Base-by-base conservation (phyloP, 306 rosid species). In the Vigna mungo region DNA sequence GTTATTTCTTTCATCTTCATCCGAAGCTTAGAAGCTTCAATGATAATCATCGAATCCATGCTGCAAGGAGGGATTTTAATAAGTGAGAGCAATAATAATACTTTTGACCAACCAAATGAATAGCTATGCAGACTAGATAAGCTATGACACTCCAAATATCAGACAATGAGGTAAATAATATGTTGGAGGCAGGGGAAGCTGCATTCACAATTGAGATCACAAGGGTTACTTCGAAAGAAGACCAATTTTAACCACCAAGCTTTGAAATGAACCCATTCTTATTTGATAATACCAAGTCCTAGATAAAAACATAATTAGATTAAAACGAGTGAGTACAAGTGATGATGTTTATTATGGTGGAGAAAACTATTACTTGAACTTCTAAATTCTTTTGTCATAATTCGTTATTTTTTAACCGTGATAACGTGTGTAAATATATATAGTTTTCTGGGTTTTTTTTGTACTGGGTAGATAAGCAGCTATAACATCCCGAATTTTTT, bases 1-100 rank as follows among this genome's bases (percentile, higher is more conserved):
- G 34, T 69, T 46, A 90, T 76, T 84, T 92, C 98, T 37, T 73
- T 90, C 87, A 94, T 90, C 79, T 77, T 86, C 94, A 94, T 62
- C 65, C 78, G 74, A 15, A 68, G 84, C 87, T 68, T 83, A 6
- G 79, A 78, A 82, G 93, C 96, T 85, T 94, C 93, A 53, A 54
- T 65, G 12, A 81, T 3, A 58, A 89, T 88, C 93, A 89, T 68
- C 4, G 79, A 71, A 81, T 94, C 97, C 96, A 92, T 85, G 78
- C 98, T 92, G 71, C 85, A 82, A 18, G 30, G 23, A 37, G 37
- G 43, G 47, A 75, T 68, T 30, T 68, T 48, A n/a, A 53, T 36
- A 27, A 64, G 68, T 7, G 73, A 54, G 47, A 71, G 47, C 61
- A 46, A 56, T 21, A 47, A 52, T 9, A 20, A 44, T 23, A 56